Evolutionary conservation across 169 alveolate species (phyloP), one percentile per base, ranked within the genome.

Genomic region (Plasmodium knowlesi): DNA sequence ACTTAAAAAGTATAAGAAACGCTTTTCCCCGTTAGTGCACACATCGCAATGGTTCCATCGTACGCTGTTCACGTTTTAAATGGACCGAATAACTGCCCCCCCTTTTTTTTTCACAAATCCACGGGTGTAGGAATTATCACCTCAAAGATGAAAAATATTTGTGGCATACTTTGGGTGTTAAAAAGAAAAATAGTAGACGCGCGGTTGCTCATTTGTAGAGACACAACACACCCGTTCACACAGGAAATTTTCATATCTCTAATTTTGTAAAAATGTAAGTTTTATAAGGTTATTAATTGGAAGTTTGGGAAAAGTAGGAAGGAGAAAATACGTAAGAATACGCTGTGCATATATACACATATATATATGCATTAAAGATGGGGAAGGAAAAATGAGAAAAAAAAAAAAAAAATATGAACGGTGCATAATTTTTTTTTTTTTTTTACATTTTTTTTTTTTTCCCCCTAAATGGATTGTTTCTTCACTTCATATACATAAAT

Each of bases 401-500:
- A 67, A 83, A 67, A 80, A 80, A 41, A 43, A 43, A 80, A 80
- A 79, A 79, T 50, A 16, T 83, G 80, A 50, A 53, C 72, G 12
- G 81, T 70, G 67, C 12, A 67, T 28, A 41, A 12, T 37, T 84
- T 50, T 30, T 19, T 16, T 19, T n/a, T 61, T n/a, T 19, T 34
- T 73, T 73, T 41, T 39, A 39, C 46, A 39, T 14, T 73, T 73
- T 73, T 34, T 74, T 74, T 74, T 74, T 30, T 37, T 30, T 67
- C 4, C 28, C 43, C 53, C 74, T 80, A 88, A 88, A 88, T 70
- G 30, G 94, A 54, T 39, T 79, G 89, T 57, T 88, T 88, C 72
- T 88, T 88, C 28, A 97, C 97, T 96, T 96, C 97, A 97, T 97
- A 98, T 53, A 98, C 99, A 95, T 98, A 96, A 92, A 98, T 97